Conservation (phyloP, 208 protist species). For the Sergeia podlipaevii region DNA sequence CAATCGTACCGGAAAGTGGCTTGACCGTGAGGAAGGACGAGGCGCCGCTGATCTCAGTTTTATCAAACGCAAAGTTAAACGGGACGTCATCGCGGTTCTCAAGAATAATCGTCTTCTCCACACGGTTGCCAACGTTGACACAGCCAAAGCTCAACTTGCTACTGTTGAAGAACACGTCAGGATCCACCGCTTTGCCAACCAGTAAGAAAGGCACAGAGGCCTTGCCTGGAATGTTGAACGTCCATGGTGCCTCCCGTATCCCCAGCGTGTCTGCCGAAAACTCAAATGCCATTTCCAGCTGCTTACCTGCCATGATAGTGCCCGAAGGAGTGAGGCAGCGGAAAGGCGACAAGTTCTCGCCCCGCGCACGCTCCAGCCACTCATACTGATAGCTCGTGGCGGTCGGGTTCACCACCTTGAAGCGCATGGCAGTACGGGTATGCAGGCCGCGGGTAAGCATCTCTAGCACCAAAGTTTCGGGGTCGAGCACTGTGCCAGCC, state of each 20-base stretch:
- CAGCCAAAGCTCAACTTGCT: conserved; percentile 92
- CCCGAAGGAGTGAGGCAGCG: conserved; percentile 84
- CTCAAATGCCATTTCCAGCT: conserved; percentile 95
- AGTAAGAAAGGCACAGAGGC: conserved; percentile 92
- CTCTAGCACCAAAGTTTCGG: conserved; percentile 79
- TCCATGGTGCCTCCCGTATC: conserved; percentile 89
- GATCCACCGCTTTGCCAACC: conserved; percentile 92
- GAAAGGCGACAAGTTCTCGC: conserved; percentile 69
- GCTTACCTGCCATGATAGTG: conserved; percentile 80
- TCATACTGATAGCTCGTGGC: conserved; percentile 89
- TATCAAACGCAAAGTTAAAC: conserved; percentile 93
- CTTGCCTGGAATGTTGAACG: conserved; percentile 84
- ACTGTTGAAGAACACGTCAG: conserved; percentile 86
- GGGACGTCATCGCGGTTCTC: conserved; percentile 93
- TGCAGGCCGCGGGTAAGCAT: conserved; percentile 91
- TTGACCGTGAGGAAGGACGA: conserved; percentile 62
- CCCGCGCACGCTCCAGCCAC: conserved; percentile 72
- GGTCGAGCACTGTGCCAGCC: conserved; percentile 22
- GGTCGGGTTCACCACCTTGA: conserved; percentile 96
- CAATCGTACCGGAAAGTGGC: conserved; percentile 81
- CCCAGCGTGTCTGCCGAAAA: conserved; percentile 89
- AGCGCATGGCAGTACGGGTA: conserved; percentile 82
- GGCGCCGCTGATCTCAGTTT: conserved; percentile 31
- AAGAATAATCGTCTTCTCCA: conserved; percentile 79
- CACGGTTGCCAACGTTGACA: conserved; percentile 76